Conservation (phyloP, 768 basidiomycete species). For the Boletus sensibilis region DNA sequence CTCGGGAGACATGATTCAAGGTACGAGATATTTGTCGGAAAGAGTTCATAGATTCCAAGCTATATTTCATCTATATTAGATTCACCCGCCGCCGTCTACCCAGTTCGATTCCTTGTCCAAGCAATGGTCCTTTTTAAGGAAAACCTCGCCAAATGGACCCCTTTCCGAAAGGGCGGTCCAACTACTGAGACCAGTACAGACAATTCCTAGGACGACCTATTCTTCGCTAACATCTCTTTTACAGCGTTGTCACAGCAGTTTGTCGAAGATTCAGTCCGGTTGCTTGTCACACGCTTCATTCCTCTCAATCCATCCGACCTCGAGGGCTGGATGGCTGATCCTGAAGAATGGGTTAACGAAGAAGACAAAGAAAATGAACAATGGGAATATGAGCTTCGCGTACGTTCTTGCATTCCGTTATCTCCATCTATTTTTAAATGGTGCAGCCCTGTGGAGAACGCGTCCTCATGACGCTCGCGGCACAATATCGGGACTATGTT, state of each 20-base stretch:
- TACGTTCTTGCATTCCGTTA: slow-evolving; percentile 38
- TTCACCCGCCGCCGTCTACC: slow-evolving; percentile 60
- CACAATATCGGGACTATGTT: slow-evolving; percentile 68
- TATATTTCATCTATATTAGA: slow-evolving; percentile 41
- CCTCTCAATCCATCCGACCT: slow-evolving; percentile 81
- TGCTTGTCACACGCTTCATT: slow-evolving; percentile 83
- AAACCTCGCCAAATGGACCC: slow-evolving; percentile 75
- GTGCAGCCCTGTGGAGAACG: slow-evolving; percentile 87
- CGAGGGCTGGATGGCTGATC: slow-evolving; percentile 80
- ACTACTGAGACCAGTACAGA: slow-evolving; percentile 57
- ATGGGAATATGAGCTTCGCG: slow-evolving; percentile 92
- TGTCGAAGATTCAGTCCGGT: slow-evolving; percentile 67
- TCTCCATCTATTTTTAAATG: neutral
- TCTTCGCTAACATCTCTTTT: slow-evolving; percentile 13
- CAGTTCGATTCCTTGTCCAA: slow-evolving; percentile 78
- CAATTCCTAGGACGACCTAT: neutral
- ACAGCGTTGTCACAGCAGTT: slow-evolving; percentile 66
- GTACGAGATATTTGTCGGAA: slow-evolving; percentile 35
- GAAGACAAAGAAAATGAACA: slow-evolving; percentile 89
- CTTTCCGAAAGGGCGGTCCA: slow-evolving; percentile 57
- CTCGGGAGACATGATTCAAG: slow-evolving; percentile 52
- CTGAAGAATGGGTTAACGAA: slow-evolving; percentile 91
- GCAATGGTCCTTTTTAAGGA: slow-evolving; percentile 87
- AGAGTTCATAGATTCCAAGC: neutral
- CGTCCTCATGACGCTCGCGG: slow-evolving; percentile 78